Evolutionary conservation across 148 eudicot genomes (phyloP), one percentile per base, ranked within the genome.

Genomic region (Fagopyrum tataricum): DNA sequence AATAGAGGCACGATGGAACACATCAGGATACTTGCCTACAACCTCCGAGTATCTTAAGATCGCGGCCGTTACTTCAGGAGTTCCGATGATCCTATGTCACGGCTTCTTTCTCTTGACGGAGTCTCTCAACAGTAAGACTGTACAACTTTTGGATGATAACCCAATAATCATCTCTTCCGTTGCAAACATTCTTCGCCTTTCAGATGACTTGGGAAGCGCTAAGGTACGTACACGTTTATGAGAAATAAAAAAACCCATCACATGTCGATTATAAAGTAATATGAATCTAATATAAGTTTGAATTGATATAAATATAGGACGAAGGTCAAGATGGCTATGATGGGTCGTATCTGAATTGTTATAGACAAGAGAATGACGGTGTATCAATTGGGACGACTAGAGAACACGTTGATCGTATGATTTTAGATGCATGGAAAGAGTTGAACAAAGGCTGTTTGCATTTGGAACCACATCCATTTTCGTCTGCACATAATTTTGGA

Each of bases 201-300:
- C 85, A 82, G 84, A 88, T 74, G 92, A 88, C 76, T 40, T 84
- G 2, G 92, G 92, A 37, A 86, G 81, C 11, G 79, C 82, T 17
- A 70, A 78, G 84, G 88, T 85, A 72, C 5, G 37, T 10, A 26
- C 5, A 48, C 13, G 4, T 31, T 31, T 31, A 31, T 3, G 0
- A 31, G 37, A 3, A 31, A 31, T 0, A 31, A 0, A 31, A n/a
- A n/a, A n/a, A n/a, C n/a, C 37, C 2, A 31, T 31, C 0, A 0
- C 37, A 31, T 3, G 1, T 0, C 37, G 1, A 31, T 31, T 31
- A 31, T 31, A 0, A 31, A 31, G 37, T 31, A 31, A 31, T 31
- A 31, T 31, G 37, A 31, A 31, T 31, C 37, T n/a, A 0, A 0
- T 11, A 47, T 47, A 47, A 48, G 52, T 48, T 5, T 7, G 7